Percentiles rank a stretch among this genome's conserved stretches.
These are phyloP conservation scores for Ogataea sp. DNA, from an alignment of 805 yeast genomes.

Conservation along the genomic window DNA sequence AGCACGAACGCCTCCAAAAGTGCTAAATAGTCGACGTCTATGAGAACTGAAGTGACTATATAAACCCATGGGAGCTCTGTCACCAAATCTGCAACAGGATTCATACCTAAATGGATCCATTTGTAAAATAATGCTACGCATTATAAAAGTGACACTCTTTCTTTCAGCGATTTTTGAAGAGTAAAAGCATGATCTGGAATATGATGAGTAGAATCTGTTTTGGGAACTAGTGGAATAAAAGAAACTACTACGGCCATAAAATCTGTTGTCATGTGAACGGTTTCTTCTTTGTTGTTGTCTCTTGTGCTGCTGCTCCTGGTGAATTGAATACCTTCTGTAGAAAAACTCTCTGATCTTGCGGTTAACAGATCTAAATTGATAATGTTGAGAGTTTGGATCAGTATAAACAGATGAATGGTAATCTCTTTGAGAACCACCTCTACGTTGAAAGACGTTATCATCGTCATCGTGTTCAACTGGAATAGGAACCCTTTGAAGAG, in stretches of 20 bases:
- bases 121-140: not conserved
- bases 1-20: constrained; percentile 45
- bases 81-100: too few relatives aligned
- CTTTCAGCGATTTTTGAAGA: not conserved
- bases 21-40: constrained; percentile 30
- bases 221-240: not conserved
- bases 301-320: not conserved
- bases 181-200: not conserved
- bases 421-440: not conserved
- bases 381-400: not conserved
- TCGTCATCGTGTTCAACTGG: not conserved
- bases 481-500: constrained; percentile 12
- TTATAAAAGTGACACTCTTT: not conserved
- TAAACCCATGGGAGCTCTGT: constrained; percentile 8
- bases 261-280: too few relatives aligned
- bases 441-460: not conserved
- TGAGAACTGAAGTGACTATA: constrained; percentile 28
- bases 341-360: not conserved
- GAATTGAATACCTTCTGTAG: not conserved
- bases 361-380: not conserved
- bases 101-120: not conserved
- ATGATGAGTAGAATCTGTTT: not conserved
- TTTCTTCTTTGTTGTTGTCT: not conserved
- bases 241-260: not conserved
- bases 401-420: not conserved